These are phyloP conservation scores for Puccinia sorghi DNA, from an alignment of 1,284 basidiomycete species.

Conservation along the genomic window DNA sequence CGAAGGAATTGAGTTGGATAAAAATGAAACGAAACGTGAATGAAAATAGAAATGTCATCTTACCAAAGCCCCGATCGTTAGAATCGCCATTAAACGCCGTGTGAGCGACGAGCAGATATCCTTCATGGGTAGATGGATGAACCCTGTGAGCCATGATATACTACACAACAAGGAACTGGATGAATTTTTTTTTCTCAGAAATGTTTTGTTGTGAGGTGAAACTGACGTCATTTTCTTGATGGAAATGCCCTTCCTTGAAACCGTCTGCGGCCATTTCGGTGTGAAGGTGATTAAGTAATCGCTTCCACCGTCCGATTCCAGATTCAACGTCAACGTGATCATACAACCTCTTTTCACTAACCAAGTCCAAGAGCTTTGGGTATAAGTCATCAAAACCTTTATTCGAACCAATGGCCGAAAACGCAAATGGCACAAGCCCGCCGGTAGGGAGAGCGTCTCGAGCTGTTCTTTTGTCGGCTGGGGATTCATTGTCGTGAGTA, in stretches of 20 bases:
- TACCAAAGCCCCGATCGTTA: slow-evolving; percentile 76
- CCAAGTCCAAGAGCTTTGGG: slow-evolving; percentile 82
- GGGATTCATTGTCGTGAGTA: slow-evolving; percentile 94
- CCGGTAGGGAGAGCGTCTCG: slow-evolving; percentile 91
- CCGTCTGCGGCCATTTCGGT: slow-evolving; percentile 81
- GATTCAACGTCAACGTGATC: slow-evolving; percentile 61
- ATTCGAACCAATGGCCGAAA: slow-evolving; percentile 81
- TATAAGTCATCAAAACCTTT: slow-evolving; percentile 97
- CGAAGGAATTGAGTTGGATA: background rate
- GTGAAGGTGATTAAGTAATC: slow-evolving; percentile 79
- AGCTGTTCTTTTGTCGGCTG: slow-evolving; percentile 79
- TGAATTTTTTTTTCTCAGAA: background rate
- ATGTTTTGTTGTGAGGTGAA: background rate
- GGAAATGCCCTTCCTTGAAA: slow-evolving; percentile 86
- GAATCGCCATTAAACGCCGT: slow-evolving; percentile 79
- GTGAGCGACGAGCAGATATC: slow-evolving; percentile 84
- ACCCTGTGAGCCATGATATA: slow-evolving; percentile 89
- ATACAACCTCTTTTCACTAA: slow-evolving; percentile 77
- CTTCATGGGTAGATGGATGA: slow-evolving; percentile 83
- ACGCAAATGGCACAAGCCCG: slow-evolving; percentile 80
- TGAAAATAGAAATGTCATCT: slow-evolving; percentile 55
- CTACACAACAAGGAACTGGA: slow-evolving; percentile 59
- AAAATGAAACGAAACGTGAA: background rate
- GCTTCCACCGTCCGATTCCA: slow-evolving; percentile 74
- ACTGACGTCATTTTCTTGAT: slow-evolving; percentile 87